phyloP scores from a whole-genome alignment of 768 basidiomycete genomes.

The Calocybe cyanea region DNA sequence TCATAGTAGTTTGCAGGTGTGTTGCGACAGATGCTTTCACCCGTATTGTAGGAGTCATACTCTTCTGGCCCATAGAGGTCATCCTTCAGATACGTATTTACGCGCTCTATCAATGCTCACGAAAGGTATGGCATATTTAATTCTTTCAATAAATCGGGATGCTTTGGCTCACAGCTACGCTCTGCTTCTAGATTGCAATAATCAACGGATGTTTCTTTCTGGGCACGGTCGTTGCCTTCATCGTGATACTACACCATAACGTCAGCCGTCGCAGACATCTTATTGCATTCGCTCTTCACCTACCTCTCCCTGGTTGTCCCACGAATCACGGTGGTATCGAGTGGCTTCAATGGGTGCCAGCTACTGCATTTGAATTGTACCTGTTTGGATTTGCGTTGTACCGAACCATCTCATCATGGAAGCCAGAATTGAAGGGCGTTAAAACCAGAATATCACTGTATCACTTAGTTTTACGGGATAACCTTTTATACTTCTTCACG shows the following conservation, averaged over 20 bases:
- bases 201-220: slow-evolving; percentile 37
- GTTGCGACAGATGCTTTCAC: slow-evolving; percentile 40
- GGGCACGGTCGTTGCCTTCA: slow-evolving; percentile 36
- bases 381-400: slow-evolving; percentile 37
- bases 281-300: slow-evolving; percentile 31
- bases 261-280: slow-evolving; percentile 28
- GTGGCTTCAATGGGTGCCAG: slow-evolving; percentile 15
- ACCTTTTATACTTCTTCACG: slow-evolving; percentile 43
- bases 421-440: no score
- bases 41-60: slow-evolving; percentile 39
- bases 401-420: slow-evolving; percentile 27
- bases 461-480: slow-evolving; percentile 36
- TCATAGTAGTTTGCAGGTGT: slow-evolving; percentile 26
- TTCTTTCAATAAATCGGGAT: neutral
- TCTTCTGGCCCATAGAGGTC: slow-evolving; percentile 46
- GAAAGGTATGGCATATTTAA: slow-evolving; percentile 25
- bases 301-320: slow-evolving; percentile 28
- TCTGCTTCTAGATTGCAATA: slow-evolving; percentile 27
- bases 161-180: no score
- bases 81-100: slow-evolving; percentile 46
- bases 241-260: slow-evolving; percentile 38
- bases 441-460: slow-evolving; percentile 23
- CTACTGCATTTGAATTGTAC: slow-evolving; percentile 33
- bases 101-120: slow-evolving; percentile 37
- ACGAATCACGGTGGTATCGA: slow-evolving; percentile 12